These are phyloP conservation scores for Sutorius eximius DNA, from an alignment of 1,284 basidiomycete species.

Conservation along the genomic window DNA sequence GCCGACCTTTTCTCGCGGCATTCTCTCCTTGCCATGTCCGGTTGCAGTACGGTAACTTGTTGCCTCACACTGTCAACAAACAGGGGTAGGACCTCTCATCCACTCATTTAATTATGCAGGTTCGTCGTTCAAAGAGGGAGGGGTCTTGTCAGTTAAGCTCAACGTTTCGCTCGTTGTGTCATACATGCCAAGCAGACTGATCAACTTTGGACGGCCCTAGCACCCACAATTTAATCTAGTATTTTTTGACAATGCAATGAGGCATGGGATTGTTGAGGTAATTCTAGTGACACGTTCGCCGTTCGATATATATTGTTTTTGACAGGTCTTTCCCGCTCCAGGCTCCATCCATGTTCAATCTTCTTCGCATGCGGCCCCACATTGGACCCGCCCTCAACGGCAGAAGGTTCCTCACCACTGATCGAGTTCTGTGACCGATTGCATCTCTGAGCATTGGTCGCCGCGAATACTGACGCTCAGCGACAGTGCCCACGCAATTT, in stretches of 20 bases:
- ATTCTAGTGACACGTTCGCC: conserved; percentile 13
- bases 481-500: background rate
- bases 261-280: conserved; percentile 17
- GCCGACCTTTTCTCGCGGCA: background rate
- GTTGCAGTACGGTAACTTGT: background rate
- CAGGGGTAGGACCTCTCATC: background rate
- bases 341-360: conserved; percentile 2
- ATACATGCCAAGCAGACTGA: conserved; percentile 2
- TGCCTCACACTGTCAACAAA: background rate
- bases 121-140: background rate
- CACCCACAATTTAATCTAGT: conserved; percentile 13
- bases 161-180: conserved; percentile 4
- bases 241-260: background rate
- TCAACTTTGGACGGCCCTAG: background rate
- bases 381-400: background rate
- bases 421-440: background rate
- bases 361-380: background rate
- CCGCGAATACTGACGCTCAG: background rate
- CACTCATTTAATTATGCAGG: background rate
- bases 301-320: conserved; percentile 5
- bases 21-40: background rate
- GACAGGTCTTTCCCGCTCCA: conserved; percentile 15
- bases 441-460: background rate
- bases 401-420: background rate
- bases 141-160: conserved; percentile 12